These are phyloP conservation scores for Penstemon davidsonii DNA, from an alignment of 257 asterid genomes.

Conservation along the genomic window DNA sequence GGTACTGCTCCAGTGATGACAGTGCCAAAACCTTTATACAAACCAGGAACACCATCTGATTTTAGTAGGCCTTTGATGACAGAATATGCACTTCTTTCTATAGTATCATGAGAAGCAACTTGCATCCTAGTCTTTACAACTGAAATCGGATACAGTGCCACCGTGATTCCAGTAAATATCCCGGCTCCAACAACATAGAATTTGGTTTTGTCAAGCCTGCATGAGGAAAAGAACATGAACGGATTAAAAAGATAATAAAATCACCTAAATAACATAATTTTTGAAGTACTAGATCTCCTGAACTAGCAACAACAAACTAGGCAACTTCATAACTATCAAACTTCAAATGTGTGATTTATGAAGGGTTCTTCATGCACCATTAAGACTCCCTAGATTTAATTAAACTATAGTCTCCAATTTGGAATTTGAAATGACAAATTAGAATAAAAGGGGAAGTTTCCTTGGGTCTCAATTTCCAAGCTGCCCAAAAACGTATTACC, in stretches of 20 bases:
- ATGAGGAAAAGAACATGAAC: slow-evolving; percentile 20
- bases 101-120: slow-evolving; percentile 60
- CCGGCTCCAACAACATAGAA: slow-evolving; percentile 91
- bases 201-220: slow-evolving; percentile 82
- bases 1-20: slow-evolving; percentile 87
- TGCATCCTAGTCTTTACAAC: slow-evolving; percentile 91
- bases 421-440: background rate
- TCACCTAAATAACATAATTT: background rate
- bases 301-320: background rate
- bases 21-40: slow-evolving; percentile 87
- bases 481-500: background rate
- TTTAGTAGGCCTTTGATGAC: slow-evolving; percentile 70
- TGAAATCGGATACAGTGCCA: slow-evolving; percentile 86
- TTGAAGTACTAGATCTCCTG: background rate
- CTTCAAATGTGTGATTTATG: background rate
- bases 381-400: background rate
- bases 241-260: slow-evolving; percentile 9
- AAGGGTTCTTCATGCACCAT: slow-evolving; percentile 2
- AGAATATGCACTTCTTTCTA: slow-evolving; percentile 69
- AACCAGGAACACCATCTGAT: slow-evolving; percentile 77
- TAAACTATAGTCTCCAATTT: background rate
- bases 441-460: background rate
- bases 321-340: background rate
- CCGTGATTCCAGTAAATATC: slow-evolving; percentile 74
- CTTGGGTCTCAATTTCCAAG: background rate